These are phyloP conservation scores for Cladosporium sp. DNA, from an alignment of 2,329 filamentous ascomycete genomes.

Conservation along the genomic window DNA sequence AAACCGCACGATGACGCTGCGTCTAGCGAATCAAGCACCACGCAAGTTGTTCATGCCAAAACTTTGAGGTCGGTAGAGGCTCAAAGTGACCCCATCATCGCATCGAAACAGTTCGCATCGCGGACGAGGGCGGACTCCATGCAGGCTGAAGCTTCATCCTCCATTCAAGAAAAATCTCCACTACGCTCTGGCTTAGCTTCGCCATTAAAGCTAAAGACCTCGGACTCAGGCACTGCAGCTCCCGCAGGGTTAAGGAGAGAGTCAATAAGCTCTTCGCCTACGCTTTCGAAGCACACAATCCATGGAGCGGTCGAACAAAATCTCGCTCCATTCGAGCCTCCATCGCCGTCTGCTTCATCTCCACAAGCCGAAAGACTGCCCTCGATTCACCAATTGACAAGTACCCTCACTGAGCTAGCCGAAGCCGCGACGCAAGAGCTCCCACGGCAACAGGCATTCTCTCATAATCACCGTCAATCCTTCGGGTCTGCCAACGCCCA, in stretches of 20 bases:
- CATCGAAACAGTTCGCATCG: background rate
- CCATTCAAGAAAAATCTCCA: background rate
- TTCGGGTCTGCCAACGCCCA: conserved; percentile 25
- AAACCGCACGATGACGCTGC: background rate
- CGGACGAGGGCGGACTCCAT: conserved; percentile 1
- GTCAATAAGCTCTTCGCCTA: conserved; percentile 9
- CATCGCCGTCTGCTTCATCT: conserved; percentile 17
- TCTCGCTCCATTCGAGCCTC: conserved; percentile 22
- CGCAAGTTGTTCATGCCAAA: too few species aligned
- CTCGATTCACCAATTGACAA: conserved; percentile 27
- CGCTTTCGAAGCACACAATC: conserved; percentile 5
- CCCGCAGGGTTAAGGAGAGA: background rate
- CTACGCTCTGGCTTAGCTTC: background rate
- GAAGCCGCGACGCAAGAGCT: conserved; percentile 23
- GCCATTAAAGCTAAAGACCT: background rate
- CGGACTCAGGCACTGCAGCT: background rate
- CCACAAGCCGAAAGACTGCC: conserved; percentile 25
- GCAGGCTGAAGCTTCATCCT: background rate
- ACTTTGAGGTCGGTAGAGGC: too few species aligned
- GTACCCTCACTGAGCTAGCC: conserved; percentile 21
- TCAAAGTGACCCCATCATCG: too few species aligned
- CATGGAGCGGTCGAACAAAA: conserved; percentile 14
- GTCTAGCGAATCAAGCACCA: too few species aligned
- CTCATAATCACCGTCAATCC: conserved; percentile 24
- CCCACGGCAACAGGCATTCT: conserved; percentile 14